A percentile compares a stretch with the other conserved stretches of the same genome.
Evolutionary conservation across 2,329 filamentous ascomycete species (phyloP).

Genomic region (Claviceps arundinis): DNA sequence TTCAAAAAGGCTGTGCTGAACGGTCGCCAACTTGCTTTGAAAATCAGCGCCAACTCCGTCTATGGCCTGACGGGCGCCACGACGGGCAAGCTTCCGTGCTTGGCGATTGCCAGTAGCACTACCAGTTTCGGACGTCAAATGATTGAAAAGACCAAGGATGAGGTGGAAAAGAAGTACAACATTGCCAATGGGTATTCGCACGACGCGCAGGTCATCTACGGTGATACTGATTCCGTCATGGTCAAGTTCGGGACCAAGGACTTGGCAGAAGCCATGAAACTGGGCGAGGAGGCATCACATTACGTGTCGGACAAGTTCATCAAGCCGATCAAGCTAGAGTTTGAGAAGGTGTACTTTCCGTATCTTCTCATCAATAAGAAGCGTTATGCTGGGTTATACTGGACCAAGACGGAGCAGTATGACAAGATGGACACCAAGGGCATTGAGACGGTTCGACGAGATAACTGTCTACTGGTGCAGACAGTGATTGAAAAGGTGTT

Average conservation of each 20-base stretch:
- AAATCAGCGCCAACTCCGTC: conserved; percentile 93
- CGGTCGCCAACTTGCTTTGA: conserved; percentile 89
- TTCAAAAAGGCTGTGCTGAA: conserved; percentile 98
- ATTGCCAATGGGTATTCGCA: conserved; percentile 91
- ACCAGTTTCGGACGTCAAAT: conserved; percentile 96
- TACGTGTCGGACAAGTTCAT: conserved; percentile 86
- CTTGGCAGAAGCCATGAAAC: conserved; percentile 76
- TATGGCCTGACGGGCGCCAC: conserved; percentile 96
- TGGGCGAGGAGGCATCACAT: conserved; percentile 83
- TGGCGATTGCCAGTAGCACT: conserved; percentile 91
- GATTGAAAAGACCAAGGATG: conserved; percentile 97
- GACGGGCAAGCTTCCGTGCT: conserved; percentile 86
- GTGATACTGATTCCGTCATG: conserved; percentile 99
- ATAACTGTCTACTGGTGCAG: conserved; percentile 91
- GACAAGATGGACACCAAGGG: conserved; percentile 99
- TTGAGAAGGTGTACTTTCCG: conserved; percentile 97
- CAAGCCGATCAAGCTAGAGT: conserved; percentile 96
- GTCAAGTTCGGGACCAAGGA: conserved; percentile 93
- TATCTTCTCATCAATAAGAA: conserved; percentile 99
- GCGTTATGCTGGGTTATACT: conserved; percentile 93
- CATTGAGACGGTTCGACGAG: conserved; percentile 93
- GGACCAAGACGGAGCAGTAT: conserved; percentile 86
- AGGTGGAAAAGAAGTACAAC: conserved; percentile 80
- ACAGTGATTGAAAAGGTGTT: conserved; percentile 95
- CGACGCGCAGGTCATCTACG: conserved; percentile 94